Conservation (phyloP, 805 yeast genomes). For the Brettanomyces anomalus region DNA sequence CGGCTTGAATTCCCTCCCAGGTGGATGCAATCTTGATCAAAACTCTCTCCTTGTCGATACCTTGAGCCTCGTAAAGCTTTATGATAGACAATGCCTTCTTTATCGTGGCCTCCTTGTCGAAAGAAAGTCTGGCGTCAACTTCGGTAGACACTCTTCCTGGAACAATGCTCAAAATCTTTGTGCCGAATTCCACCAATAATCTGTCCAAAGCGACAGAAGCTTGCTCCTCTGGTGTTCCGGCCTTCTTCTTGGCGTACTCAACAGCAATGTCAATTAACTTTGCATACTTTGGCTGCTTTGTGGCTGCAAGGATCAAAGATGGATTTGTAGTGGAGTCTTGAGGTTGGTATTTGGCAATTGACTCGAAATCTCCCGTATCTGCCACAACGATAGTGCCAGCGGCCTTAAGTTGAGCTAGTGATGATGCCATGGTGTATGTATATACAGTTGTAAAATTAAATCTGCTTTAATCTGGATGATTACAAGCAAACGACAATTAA, state of each 20-base stretch:
- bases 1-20: slow-evolving; percentile 99
- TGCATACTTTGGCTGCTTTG: slow-evolving; percentile 85
- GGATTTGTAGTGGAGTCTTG: slow-evolving; percentile 99
- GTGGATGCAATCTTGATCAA: slow-evolving; percentile 96
- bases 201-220: slow-evolving; percentile 83
- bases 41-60: slow-evolving; percentile 82
- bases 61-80: slow-evolving; percentile 73
- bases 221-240: slow-evolving; percentile 50
- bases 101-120: slow-evolving; percentile 89
- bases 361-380: slow-evolving; percentile 98
- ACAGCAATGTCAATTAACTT: slow-evolving; percentile 86
- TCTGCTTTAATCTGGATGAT: too few relatives aligned
- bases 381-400: slow-evolving; percentile 96
- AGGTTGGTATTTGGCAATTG: slow-evolving; percentile 95
- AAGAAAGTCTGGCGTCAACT: slow-evolving; percentile 97
- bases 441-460: not conserved
- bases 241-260: slow-evolving; percentile 66
- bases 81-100: slow-evolving; percentile 90
- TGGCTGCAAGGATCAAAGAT: slow-evolving; percentile 90
- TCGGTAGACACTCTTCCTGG: slow-evolving; percentile 99
- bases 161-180: slow-evolving; percentile 82
- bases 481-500: too few relatives aligned
- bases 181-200: slow-evolving; percentile 92
- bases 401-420: slow-evolving; percentile 88
- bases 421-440: slow-evolving; percentile 42